Conservation (phyloP, 2,329 filamentous ascomycete species). For the Thermoascus crustaceus region DNA sequence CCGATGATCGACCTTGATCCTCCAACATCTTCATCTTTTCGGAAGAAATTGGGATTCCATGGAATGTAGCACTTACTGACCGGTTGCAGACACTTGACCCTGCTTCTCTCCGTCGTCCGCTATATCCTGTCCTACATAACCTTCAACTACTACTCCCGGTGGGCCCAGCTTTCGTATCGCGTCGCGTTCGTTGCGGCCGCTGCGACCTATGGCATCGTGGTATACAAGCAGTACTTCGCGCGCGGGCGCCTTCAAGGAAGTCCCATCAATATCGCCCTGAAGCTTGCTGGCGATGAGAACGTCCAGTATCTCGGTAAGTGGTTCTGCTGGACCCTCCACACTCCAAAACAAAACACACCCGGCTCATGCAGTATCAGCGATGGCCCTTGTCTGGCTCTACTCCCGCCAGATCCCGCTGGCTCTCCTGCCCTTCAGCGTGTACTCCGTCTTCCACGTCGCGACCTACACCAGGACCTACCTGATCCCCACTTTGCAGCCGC, state of each 20-base stretch:
- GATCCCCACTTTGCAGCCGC: constrained; percentile 74
- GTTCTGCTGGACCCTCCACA: background rate
- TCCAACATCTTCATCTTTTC: no score
- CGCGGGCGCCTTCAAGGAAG: constrained; percentile 65
- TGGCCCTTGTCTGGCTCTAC: constrained; percentile 94
- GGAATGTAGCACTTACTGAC: no score
- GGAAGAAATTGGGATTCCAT: constrained; percentile 7
- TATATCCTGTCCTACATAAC: constrained; percentile 80
- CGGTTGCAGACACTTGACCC: constrained; percentile 78
- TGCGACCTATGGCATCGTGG: constrained; percentile 91
- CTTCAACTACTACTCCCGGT: constrained; percentile 74
- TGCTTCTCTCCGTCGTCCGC: constrained; percentile 73
- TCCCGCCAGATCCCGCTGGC: constrained; percentile 82
- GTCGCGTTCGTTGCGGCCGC: constrained; percentile 83
- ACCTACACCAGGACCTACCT: constrained; percentile 93
- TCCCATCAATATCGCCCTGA: constrained; percentile 54
- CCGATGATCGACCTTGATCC: no score
- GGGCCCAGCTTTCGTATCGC: constrained; percentile 80
- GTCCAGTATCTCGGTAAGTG: constrained; percentile 88
- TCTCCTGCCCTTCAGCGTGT: constrained; percentile 88
- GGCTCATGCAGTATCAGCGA: constrained; percentile 46
- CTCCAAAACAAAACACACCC: constrained; percentile 3
- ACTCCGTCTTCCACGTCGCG: constrained; percentile 96
- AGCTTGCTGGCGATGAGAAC: constrained; percentile 80
- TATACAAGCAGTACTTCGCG: constrained; percentile 93